Evolutionary conservation across 2,329 filamentous ascomycete species (phyloP).

Genomic region (Sporothrix curviconia): DNA sequence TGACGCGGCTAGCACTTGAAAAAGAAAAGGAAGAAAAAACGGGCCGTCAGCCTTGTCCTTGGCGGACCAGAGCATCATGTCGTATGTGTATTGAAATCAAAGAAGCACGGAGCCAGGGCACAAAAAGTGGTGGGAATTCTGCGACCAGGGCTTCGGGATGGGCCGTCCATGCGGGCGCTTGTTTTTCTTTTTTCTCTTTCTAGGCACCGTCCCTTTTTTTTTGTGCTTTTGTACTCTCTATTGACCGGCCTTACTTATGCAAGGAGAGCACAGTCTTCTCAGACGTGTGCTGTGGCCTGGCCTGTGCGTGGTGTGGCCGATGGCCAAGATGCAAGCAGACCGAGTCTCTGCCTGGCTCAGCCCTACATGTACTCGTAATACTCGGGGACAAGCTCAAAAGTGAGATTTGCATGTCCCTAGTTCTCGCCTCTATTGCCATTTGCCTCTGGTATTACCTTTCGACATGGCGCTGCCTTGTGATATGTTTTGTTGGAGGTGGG

Average conservation of each 20-base stretch:
- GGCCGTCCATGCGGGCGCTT: neutral
- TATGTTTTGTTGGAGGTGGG: too few species aligned
- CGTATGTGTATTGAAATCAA: neutral
- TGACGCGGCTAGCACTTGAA: constrained; percentile 2
- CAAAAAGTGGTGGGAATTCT: neutral
- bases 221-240: neutral
- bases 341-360: constrained; percentile 8
- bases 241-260: neutral
- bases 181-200: neutral
- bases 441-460: too few species aligned
- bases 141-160: constrained; percentile 4
- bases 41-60: too few species aligned
- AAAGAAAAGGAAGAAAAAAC: too few species aligned
- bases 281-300: neutral
- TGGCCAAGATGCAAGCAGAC: too few species aligned
- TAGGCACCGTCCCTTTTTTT: neutral
- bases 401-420: neutral
- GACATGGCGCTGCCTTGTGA: too few species aligned
- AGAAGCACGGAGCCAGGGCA: neutral
- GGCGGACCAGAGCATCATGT: too few species aligned
- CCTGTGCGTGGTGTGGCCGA: neutral
- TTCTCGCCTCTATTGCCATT: neutral
- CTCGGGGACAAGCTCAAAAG: neutral
- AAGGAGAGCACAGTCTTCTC: neutral
- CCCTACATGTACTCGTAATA: neutral